A percentile compares a stretch with the other conserved stretches of the same genome.
phyloP scores from a whole-genome alignment of 1,284 basidiomycete species.

The Cryptococcus hybrid region DNA sequence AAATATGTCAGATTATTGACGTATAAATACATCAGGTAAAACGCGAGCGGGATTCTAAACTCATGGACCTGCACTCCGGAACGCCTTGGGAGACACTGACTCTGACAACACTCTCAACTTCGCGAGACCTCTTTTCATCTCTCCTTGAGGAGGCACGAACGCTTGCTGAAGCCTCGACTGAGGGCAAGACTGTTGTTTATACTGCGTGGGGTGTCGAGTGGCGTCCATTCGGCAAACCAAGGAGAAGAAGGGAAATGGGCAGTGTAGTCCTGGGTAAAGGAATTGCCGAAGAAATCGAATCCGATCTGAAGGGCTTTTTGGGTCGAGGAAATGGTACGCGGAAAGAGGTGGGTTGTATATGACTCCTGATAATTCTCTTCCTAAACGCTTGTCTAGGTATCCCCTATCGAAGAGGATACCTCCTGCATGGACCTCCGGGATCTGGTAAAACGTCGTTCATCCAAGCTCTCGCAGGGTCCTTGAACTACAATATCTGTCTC shows the following conservation, averaged over 20 bases:
- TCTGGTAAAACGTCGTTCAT: slow-evolving; percentile 99
- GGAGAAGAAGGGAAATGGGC: slow-evolving; percentile 78
- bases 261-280: slow-evolving; percentile 89
- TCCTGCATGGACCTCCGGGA: slow-evolving; percentile 93
- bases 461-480: slow-evolving; percentile 87
- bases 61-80: slow-evolving; percentile 87
- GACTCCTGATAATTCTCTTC: neutral
- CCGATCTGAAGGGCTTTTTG: slow-evolving; percentile 75
- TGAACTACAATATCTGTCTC: slow-evolving; percentile 94
- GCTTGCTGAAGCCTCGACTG: slow-evolving; percentile 77
- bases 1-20: neutral
- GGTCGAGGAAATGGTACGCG: slow-evolving; percentile 87
- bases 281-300: slow-evolving; percentile 72
- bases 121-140: slow-evolving; percentile 74
- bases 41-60: slow-evolving; percentile 86
- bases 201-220: slow-evolving; percentile 97
- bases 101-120: slow-evolving; percentile 85
- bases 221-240: slow-evolving; percentile 91
- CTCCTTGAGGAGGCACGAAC: slow-evolving; percentile 85
- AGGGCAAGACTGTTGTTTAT: slow-evolving; percentile 94
- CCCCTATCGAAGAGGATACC: slow-evolving; percentile 93
- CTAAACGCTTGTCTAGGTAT: slow-evolving; percentile 62
- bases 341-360: slow-evolving; percentile 69
- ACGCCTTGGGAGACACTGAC: slow-evolving; percentile 98
- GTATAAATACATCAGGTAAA: slow-evolving; percentile 63